Percentiles rank a stretch among this genome's conserved stretches.
phyloP scores from a whole-genome alignment of 768 basidiomycete genomes.

The Chlorophyllum brunneum region DNA sequence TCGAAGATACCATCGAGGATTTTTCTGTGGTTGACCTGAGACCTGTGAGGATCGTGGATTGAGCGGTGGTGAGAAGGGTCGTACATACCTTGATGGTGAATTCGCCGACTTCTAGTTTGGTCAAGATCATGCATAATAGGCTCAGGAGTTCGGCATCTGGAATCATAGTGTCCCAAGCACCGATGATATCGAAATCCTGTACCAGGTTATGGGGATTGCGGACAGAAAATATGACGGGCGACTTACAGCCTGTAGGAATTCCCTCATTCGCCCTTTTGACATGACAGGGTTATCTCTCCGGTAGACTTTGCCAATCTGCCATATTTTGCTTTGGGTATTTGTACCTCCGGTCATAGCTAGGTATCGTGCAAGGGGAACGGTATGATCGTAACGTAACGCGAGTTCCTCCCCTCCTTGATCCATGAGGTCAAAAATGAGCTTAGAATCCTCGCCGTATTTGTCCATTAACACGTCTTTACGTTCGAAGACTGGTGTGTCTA shows the following conservation, averaged over 20 bases:
- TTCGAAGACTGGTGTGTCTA: slow-evolving; percentile 98
- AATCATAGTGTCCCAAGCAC: slow-evolving; percentile 93
- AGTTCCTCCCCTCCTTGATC: slow-evolving; percentile 98
- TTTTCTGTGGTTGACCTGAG: slow-evolving; percentile 92
- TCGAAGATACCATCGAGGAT: slow-evolving; percentile 96
- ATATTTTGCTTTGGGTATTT: slow-evolving; percentile 73
- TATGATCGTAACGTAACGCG: slow-evolving; percentile 92
- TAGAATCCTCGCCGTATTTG: slow-evolving; percentile 97
- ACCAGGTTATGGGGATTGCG: background rate
- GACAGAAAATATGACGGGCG: background rate
- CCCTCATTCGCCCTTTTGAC: slow-evolving; percentile 97
- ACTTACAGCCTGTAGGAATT: slow-evolving; percentile 94
- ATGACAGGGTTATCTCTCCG: slow-evolving; percentile 94
- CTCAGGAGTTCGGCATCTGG: slow-evolving; percentile 91
- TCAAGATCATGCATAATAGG: slow-evolving; percentile 76
- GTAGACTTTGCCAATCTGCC: slow-evolving; percentile 99
- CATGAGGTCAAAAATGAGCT: slow-evolving; percentile 95
- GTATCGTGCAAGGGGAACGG: slow-evolving; percentile 93
- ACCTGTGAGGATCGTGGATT: background rate
- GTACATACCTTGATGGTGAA: slow-evolving; percentile 81
- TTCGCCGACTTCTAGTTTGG: slow-evolving; percentile 85
- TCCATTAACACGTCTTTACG: slow-evolving; percentile 93
- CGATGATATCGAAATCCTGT: slow-evolving; percentile 95
- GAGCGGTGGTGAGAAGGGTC: background rate
- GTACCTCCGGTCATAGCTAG: slow-evolving; percentile 94